phyloP scores from a whole-genome alignment of 192 early-diverging fungal species.

The Chytriomyces hyalinus region DNA sequence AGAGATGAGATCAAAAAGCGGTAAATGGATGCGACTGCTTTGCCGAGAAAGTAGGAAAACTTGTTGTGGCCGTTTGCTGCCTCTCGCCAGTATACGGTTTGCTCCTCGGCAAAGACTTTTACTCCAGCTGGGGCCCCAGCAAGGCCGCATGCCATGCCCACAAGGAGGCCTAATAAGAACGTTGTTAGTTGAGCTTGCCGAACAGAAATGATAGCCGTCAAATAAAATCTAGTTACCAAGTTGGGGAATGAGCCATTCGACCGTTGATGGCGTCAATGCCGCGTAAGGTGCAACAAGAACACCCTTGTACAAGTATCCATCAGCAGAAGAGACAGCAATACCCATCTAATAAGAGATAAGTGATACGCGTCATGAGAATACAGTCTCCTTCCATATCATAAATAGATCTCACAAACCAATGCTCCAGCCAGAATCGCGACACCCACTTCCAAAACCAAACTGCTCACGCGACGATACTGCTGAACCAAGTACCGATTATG shows the following conservation, averaged over 20 bases:
- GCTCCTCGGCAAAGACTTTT: slow-evolving; percentile 58
- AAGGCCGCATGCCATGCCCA: slow-evolving; percentile 42
- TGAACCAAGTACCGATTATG: slow-evolving; percentile 46
- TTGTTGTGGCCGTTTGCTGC: slow-evolving; percentile 39
- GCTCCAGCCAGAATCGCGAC: slow-evolving; percentile 44
- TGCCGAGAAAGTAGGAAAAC: slow-evolving; percentile 37
- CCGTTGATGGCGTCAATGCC: slow-evolving; percentile 39
- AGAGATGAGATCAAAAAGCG: slow-evolving; percentile 41
- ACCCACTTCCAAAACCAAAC: slow-evolving; percentile 49
- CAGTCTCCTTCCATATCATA: slow-evolving; percentile 11
- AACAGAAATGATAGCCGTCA: neutral
- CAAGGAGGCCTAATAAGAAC: slow-evolving; percentile 20
- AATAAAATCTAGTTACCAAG: slow-evolving; percentile 16
- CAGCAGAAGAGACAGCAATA: slow-evolving; percentile 16
- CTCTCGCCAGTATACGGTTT: slow-evolving; percentile 54
- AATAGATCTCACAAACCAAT: slow-evolving; percentile 32
- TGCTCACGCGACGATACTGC: slow-evolving; percentile 29
- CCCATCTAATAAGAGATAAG: slow-evolving; percentile 29
- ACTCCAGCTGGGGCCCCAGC: slow-evolving; percentile 52
- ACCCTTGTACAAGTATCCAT: slow-evolving; percentile 40
- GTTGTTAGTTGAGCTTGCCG: neutral
- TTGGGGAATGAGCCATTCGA: slow-evolving; percentile 37
- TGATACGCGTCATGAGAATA: neutral
- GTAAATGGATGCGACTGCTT: slow-evolving; percentile 41
- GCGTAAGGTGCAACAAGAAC: slow-evolving; percentile 45